Conservation (phyloP, 2,329 filamentous ascomycete species). For the Colletotrichum shisoi region DNA sequence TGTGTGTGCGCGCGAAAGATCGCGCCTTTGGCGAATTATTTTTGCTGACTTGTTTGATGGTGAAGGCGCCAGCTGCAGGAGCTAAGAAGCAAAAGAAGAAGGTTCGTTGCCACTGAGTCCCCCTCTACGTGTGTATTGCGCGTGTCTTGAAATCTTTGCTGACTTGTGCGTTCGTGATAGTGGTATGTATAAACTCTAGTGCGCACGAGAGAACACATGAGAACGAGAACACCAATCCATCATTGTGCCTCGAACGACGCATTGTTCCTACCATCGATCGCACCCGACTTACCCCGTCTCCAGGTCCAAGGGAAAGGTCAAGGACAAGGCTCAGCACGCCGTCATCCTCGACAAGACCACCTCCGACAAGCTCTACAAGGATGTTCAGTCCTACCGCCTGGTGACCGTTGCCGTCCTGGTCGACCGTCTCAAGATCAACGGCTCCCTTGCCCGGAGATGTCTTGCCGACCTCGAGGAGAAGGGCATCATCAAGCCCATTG, state of each 20-base stretch:
- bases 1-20: constrained; percentile 6
- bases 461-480: constrained; percentile 95
- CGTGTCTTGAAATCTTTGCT: constrained; percentile 16
- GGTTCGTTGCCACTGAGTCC: constrained; percentile 31
- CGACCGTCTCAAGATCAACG: constrained; percentile 99
- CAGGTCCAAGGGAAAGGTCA: constrained; percentile 73
- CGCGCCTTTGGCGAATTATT: neutral
- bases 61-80: constrained; percentile 55
- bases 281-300: constrained; percentile 31
- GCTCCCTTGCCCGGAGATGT: constrained; percentile 89
- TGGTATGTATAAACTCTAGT: constrained; percentile 46
- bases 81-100: constrained; percentile 63
- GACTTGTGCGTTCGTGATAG: constrained; percentile 39
- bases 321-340: constrained; percentile 99
- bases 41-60: constrained; percentile 29
- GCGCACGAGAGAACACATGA: constrained; percentile 12
- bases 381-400: constrained; percentile 99
- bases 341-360: constrained; percentile 98
- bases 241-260: constrained; percentile 10
- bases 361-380: constrained; percentile 99
- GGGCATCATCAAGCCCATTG: constrained; percentile 97
- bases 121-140: neutral
- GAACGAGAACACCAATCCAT: constrained; percentile 20
- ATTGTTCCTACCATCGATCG: constrained; percentile 1
- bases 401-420: constrained; percentile 98